A percentile compares a stretch with the other conserved stretches of the same genome.
Evolutionary conservation across 148 eudicot genomes (phyloP).

Genomic region (Persicaria tinctoria): DNA sequence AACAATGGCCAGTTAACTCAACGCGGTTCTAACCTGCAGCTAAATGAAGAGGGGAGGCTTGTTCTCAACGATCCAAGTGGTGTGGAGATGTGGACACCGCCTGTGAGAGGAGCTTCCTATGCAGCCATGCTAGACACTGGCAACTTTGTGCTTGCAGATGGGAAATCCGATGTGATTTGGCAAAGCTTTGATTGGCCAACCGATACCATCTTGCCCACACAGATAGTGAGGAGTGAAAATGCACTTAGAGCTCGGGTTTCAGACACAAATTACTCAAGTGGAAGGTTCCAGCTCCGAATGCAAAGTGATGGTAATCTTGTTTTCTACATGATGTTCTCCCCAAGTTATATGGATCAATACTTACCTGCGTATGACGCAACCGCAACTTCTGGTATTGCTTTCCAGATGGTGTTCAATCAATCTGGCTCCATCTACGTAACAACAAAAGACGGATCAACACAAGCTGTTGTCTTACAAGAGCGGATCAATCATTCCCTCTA

Average conservation of each 20-base stretch:
- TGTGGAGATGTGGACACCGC: constrained; percentile 10
- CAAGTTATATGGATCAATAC: no score
- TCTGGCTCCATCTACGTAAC: neutral
- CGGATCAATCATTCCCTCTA: no score
- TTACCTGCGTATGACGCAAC: neutral
- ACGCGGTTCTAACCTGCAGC: constrained; percentile 6
- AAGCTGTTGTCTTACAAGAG: no score
- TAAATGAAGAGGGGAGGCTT: constrained; percentile 10
- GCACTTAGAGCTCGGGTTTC: no score
- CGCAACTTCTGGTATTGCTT: neutral
- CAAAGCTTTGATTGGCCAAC: constrained; percentile 17
- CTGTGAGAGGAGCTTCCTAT: neutral
- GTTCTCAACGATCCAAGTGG: constrained; percentile 20
- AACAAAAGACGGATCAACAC: no score
- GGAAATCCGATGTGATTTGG: constrained; percentile 15
- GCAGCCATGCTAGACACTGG: constrained; percentile 10
- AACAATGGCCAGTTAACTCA: neutral
- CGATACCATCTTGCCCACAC: constrained; percentile 17
- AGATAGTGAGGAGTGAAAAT: neutral
- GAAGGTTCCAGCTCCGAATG: constrained; percentile 18
- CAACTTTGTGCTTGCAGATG: constrained; percentile 11
- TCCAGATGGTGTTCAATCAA: constrained; percentile 19
- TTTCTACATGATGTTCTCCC: neutral
- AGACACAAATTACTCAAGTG: constrained; percentile 8
- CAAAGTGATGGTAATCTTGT: constrained; percentile 23